Evolutionary conservation across 169 alveolate species (phyloP).

Genomic region (Plasmodium billcollinsi): DNA sequence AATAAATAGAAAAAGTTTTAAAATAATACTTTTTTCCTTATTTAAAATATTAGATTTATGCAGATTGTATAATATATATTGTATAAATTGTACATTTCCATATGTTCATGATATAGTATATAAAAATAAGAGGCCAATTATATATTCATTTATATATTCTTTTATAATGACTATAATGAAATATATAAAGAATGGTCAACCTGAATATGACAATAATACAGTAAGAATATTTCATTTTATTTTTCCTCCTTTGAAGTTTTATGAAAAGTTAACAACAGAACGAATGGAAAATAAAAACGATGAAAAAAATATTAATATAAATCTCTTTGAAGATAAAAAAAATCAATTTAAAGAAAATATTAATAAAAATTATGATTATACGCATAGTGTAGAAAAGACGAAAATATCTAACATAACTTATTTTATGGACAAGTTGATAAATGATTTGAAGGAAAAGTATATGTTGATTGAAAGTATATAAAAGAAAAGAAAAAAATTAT

Average conservation of each 20-base stretch:
- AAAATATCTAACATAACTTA: slow-evolving; percentile 20
- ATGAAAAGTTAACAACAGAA: slow-evolving; percentile 7
- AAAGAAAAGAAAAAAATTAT: not conserved
- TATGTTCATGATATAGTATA: slow-evolving; percentile 58
- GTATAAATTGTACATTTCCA: slow-evolving; percentile 45
- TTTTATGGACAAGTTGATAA: slow-evolving; percentile 21
- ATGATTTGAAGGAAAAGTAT: slow-evolving; percentile 17
- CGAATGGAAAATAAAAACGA: not conserved
- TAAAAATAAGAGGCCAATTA: slow-evolving; percentile 48
- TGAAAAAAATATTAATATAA: not conserved
- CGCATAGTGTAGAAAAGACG: not conserved
- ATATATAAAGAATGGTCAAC: slow-evolving; percentile 30
- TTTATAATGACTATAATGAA: slow-evolving; percentile 16
- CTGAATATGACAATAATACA: slow-evolving; percentile 6
- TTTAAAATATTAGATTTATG: slow-evolving; percentile 70
- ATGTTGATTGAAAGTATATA: slow-evolving; percentile 41
- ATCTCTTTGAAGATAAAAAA: not conserved
- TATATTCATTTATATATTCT: slow-evolving; percentile 68
- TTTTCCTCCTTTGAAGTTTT: slow-evolving; percentile 47
- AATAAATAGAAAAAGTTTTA: slow-evolving; percentile 40
- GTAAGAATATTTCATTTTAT: slow-evolving; percentile 49
- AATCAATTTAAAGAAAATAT: not conserved
- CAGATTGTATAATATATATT: slow-evolving; percentile 16
- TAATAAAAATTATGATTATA: not conserved
- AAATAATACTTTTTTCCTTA: slow-evolving; percentile 52